Base-by-base conservation (phyloP, 352 stramenopile species). In the Phytophthora syringae region DNA sequence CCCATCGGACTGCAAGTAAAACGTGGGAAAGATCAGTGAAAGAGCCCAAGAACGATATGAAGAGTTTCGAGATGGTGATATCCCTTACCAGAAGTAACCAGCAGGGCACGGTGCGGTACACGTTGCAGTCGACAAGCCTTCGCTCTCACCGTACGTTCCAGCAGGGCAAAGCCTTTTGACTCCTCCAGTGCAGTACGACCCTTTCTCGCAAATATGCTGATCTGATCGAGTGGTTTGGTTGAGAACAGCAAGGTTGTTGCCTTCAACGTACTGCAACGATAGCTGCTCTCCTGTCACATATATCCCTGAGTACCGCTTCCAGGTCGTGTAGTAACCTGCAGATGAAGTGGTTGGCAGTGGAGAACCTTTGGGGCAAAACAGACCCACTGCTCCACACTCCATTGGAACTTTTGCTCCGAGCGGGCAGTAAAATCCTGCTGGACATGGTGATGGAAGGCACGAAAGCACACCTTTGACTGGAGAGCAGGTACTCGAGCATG, bases 21-120 rank as follows among this genome's bases (percentile, higher is more conserved):
- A 15, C 3, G 9, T 9, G 9, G 40, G 7, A 18, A 37, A 40
- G 4, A 37, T 21, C 5, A 64, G 20, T 51, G 39, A 37, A 55
- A 54, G 9, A 32, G 9, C 27, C 5, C 25, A 5, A 6, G n/a
- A 27, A 32, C 27, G n/a, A n/a, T 16, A 43, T 52, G 24, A 22
- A 40, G n/a, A 36, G 24, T 24, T 24, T 12, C 27, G 1, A 28
- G 44, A 22, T 2, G 36, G 7, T 37, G 40, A 47, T n/a, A 36
- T 24, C 18, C 61, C 20, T 5, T 76, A 86, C 80, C 83, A 94
- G 47, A 74, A 91, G 58, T 88, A 92, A 2, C 86, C 86, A 22
- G 71, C 52, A 9, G 86, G 83, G 42, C 86, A 94, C n/a, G 52
- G 57, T 5, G 66, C 82, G 5, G 74, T 86, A 49, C 83, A 94